A percentile compares a stretch with the other conserved stretches of the same genome.
These are phyloP conservation scores for Samsoniella hepiali DNA, from an alignment of 2,329 filamentous ascomycete genomes.

Conservation along the genomic window DNA sequence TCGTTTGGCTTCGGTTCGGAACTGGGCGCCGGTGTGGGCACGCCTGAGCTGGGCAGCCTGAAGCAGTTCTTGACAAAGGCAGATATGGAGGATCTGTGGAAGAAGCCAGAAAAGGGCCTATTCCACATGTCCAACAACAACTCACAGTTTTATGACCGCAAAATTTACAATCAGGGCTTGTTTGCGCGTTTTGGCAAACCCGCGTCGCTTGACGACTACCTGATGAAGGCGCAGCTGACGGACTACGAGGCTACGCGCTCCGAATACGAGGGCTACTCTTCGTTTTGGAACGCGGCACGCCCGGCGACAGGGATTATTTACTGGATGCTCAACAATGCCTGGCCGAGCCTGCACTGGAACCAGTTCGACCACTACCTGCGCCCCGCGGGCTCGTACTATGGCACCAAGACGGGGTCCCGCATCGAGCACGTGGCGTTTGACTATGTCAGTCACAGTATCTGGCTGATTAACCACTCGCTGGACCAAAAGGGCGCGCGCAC, in stretches of 20 bases:
- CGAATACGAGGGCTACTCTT: conserved; percentile 55
- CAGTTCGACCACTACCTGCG: conserved; percentile 62
- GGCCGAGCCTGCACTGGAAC: conserved; percentile 64
- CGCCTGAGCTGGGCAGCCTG: conserved; percentile 54
- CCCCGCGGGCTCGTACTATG: conserved; percentile 57
- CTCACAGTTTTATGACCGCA: conserved; percentile 53
- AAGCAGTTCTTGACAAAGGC: conserved; percentile 47
- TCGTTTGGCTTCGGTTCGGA: conserved; percentile 64
- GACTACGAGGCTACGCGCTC: conserved; percentile 63
- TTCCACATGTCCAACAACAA: conserved; percentile 59
- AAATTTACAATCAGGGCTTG: conserved; percentile 56
- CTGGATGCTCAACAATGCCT: conserved; percentile 66
- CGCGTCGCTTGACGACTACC: conserved; percentile 52
- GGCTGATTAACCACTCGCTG: conserved; percentile 53
- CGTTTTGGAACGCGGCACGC: conserved; percentile 46
- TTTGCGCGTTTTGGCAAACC: conserved; percentile 50
- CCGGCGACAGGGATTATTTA: conserved; percentile 61
- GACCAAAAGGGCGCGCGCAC: conserved; percentile 37
- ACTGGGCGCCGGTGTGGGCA: conserved; percentile 59
- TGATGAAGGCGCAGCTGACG: conserved; percentile 57
- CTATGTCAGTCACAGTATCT: conserved; percentile 44
- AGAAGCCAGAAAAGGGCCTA: conserved; percentile 45
- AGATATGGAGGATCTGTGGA: conserved; percentile 57
- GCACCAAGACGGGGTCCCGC: conserved; percentile 49
- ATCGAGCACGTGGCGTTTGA: conserved; percentile 55